Base-by-base conservation (phyloP, 768 basidiomycete species). In the Tylopilus balloui region DNA sequence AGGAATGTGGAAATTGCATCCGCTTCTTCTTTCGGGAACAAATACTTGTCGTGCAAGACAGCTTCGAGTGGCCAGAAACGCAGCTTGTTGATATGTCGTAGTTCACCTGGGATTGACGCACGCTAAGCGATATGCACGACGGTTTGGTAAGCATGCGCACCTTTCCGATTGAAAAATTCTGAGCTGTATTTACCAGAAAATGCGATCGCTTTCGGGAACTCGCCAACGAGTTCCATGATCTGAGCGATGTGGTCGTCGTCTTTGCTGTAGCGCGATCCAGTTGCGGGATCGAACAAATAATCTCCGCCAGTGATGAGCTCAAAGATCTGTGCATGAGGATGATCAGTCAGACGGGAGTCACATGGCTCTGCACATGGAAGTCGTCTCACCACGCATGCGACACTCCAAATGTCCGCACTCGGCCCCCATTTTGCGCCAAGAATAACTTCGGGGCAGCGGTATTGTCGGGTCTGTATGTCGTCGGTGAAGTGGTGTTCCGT, bases 181-280 rank as follows among this genome's bases (percentile, higher is more conserved):
- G 81, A 79, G 52, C 84, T 87, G 71, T 96, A 98, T 66, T 94
- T 97, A 21, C 95, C 95, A 6, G 82, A 78, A 60, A 95, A 81
- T 3, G 92, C 92, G 35, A 98, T 72, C 41, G 74, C 73, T 62
- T 83, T 83, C 1, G 92, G 92, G 35, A 95, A 78, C 56, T 96
- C 92, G 37, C 94, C 95, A 63, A 97, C 75, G 11, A 98, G 78
- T 71, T 99, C 95, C 68, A 97, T 91, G 55, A 98, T 91, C 72
- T 99, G 96, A 3, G 96, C 95, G 52, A 98, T 91, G 62, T 99
- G 94, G 63, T 92, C 89, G 65, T 94, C 92, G 69, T 95, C 92
- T 68, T 98, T 98, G 72, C 86, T 90, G 64, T 96, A 97, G 35
- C 93, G 83, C 41, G 90, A 85, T 3, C 95, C 95, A 1, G 90